Conservation (phyloP, 371 early-diverging fungal genomes). For the Syncephalastrum racemosum region DNA sequence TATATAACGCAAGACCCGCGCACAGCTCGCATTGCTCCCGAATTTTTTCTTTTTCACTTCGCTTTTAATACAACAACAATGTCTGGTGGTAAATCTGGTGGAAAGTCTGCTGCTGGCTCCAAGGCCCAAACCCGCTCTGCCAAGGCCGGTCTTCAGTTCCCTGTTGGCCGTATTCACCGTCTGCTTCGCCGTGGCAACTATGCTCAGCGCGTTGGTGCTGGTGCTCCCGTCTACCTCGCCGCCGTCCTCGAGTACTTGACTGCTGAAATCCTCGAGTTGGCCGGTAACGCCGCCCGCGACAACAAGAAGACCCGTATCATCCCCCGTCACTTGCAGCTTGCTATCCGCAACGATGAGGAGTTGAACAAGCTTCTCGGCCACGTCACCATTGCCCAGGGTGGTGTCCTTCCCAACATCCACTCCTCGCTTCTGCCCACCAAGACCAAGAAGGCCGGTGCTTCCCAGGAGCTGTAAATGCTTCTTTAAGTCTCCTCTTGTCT, state of each 20-base stretch:
- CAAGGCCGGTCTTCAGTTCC: slow-evolving; percentile 91
- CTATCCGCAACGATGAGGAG: slow-evolving; percentile 96
- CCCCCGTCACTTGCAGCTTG: slow-evolving; percentile 86
- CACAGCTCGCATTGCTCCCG: slow-evolving; percentile 13
- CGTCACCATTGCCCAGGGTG: slow-evolving; percentile 87
- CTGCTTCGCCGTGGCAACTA: slow-evolving; percentile 91
- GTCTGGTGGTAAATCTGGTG: slow-evolving; percentile 67
- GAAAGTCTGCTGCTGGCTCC: slow-evolving; percentile 57
- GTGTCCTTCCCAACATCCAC: slow-evolving; percentile 88
- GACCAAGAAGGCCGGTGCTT: slow-evolving; percentile 60
- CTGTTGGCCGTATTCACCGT: slow-evolving; percentile 97
- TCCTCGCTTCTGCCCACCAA: slow-evolving; percentile 58
- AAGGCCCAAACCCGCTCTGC: slow-evolving; percentile 64
- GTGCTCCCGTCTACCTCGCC: slow-evolving; percentile 94
- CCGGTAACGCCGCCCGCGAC: slow-evolving; percentile 95
- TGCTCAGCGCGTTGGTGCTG: slow-evolving; percentile 91
- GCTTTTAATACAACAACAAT: slow-evolving; percentile 24
- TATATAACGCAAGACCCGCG: slow-evolving; percentile 10
- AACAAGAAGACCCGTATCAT: slow-evolving; percentile 95
- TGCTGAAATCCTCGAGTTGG: slow-evolving; percentile 96
- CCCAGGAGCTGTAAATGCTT: slow-evolving; percentile 38
- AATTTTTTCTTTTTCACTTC: slow-evolving; percentile 14
- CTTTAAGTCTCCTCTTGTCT: slow-evolving; percentile 93
- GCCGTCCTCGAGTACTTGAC: slow-evolving; percentile 95
- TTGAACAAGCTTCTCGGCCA: slow-evolving; percentile 91